Evolutionary conservation across 169 alveolate species (phyloP).

Genomic region (Cryptosporidium andersoni): DNA sequence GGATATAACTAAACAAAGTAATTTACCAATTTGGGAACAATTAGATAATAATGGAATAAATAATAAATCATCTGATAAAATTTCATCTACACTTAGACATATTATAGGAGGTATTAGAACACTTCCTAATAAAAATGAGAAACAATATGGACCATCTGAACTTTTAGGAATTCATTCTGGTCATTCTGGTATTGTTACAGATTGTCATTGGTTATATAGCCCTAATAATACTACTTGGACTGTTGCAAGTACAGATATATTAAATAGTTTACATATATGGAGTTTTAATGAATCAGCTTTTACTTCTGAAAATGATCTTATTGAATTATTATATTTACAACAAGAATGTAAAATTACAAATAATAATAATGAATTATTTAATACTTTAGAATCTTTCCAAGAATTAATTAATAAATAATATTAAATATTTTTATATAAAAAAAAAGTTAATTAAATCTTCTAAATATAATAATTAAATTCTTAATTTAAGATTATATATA

Average conservation of each 20-base stretch:
- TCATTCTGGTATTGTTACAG: constrained; percentile 44
- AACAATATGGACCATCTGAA: constrained; percentile 50
- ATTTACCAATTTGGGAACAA: constrained; percentile 70
- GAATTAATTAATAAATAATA: constrained; percentile 35
- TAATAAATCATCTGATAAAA: constrained; percentile 19
- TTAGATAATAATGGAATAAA: neutral
- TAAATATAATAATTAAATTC: neutral
- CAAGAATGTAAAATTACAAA: neutral
- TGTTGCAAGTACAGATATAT: constrained; percentile 53
- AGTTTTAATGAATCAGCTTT: constrained; percentile 51
- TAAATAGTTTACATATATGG: constrained; percentile 53
- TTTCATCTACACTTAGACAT: neutral
- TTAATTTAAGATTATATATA: neutral
- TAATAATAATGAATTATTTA: neutral
- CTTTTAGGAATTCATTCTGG: constrained; percentile 66
- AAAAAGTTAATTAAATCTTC: no score
- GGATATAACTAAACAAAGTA: constrained; percentile 49
- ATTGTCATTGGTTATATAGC: constrained; percentile 62
- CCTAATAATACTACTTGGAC: constrained; percentile 65
- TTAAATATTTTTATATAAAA: neutral
- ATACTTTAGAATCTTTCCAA: constrained; percentile 39
- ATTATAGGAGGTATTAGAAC: neutral
- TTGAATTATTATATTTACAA: constrained; percentile 42
- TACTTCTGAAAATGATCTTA: constrained; percentile 57
- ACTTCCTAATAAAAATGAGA: constrained; percentile 13